Base-by-base conservation (phyloP, 768 basidiomycete species). In the Mycena haematopus region DNA sequence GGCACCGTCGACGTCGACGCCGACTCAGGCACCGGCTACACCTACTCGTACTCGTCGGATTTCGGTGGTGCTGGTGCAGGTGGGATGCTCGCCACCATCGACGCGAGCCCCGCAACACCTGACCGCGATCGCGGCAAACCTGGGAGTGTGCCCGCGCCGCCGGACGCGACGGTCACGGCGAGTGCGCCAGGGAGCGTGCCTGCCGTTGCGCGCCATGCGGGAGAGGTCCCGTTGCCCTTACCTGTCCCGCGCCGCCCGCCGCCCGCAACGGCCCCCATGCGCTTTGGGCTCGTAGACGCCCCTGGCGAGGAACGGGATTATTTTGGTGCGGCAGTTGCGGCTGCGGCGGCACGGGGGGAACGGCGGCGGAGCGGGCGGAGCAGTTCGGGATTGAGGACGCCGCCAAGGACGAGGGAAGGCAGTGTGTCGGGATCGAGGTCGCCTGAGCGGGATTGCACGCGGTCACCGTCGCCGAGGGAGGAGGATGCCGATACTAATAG, bases 1-100 rank as follows among this genome's bases (percentile, higher is more conserved):
- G 89, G 88, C 19, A 91, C 89, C 6, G 86, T 82, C 35, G 89
- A 90, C 67, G 81, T 91, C 6, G 82, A 81, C n/a, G 73, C 72
- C 1, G 33, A 45, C 17, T 45, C 44, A 10, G 22, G 22, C 29
- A 31, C 29, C 8, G 40, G 40, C 2, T 45, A 45, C 44, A 45
- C 21, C 25, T 49, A 61, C n/a, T 5, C 24, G 5, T 35, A 47
- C 22, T 15, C 17, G 10, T n/a, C 22, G 13, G 33, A 56, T 29
- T 25, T 21, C 6, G 49, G 24, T 13, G 35, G 10, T 9, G 10
- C 15, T 11, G 46, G 46, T 15, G 17, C 8, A 3, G 36, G n/a
- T 31, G 44, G 22, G 11, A 45, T 58, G 42, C 58, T 67, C 11
- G 54, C 65, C n/a, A 53, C 65, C 13, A 59, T 67, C 55, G 62